A percentile compares a stretch with the other conserved stretches of the same genome.
Evolutionary conservation across 140 eudicot genomes (phyloP).

Genomic region (Oenanthe javanica): DNA sequence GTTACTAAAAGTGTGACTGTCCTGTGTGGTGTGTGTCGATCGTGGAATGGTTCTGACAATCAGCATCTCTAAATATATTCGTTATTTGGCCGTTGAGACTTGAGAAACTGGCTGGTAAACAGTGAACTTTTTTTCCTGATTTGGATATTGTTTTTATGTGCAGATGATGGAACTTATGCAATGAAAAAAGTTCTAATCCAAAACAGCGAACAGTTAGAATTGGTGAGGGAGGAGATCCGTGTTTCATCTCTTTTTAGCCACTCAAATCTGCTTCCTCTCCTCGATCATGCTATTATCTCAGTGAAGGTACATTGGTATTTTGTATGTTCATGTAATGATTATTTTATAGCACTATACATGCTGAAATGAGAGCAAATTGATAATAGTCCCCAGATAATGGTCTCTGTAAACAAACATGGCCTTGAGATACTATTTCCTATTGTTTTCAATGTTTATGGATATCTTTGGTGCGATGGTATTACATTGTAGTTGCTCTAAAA

Average conservation of each 20-base stretch:
- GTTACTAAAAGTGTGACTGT: not conserved
- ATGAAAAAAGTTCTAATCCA: conserved; percentile 94
- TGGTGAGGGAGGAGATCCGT: conserved; percentile 92
- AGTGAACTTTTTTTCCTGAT: not conserved
- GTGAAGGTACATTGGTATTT: conserved; percentile 52
- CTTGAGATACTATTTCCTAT: not conserved
- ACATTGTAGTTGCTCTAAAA: not conserved
- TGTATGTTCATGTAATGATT: not conserved
- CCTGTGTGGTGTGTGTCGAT: not conserved
- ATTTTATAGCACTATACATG: not conserved
- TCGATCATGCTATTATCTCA: conserved; percentile 85
- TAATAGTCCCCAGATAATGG: too few species aligned
- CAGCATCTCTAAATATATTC: not conserved
- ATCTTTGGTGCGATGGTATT: not conserved
- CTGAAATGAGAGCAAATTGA: too few species aligned
- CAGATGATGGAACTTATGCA: conserved; percentile 96
- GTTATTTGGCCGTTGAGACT: not conserved
- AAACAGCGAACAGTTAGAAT: conserved; percentile 70
- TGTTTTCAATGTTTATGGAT: not conserved
- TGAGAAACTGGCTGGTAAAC: not conserved
- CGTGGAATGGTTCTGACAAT: not conserved
- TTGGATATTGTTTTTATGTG: conserved; percentile 15
- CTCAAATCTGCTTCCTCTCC: conserved; percentile 79
- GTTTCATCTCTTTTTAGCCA: conserved; percentile 74
- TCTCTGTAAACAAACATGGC: not conserved